Evolutionary conservation across 2,329 filamentous ascomycete genomes (phyloP).

Genomic region (Curvularia sp.): DNA sequence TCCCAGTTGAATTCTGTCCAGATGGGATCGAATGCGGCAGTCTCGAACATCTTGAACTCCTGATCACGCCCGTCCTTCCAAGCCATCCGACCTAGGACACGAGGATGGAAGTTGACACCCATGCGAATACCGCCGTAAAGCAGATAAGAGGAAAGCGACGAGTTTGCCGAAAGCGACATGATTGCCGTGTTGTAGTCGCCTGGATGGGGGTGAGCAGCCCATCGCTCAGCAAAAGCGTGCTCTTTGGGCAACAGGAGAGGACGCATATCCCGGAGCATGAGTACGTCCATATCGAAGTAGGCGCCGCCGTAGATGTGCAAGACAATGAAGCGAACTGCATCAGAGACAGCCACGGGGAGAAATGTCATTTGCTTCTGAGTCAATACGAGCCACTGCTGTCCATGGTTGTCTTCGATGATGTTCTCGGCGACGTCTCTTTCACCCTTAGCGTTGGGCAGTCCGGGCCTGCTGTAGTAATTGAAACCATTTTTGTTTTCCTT

Average conservation of each 20-base stretch:
- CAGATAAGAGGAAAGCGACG: constrained; percentile 62
- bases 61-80: constrained; percentile 63
- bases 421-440: constrained; percentile 59
- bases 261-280: constrained; percentile 64
- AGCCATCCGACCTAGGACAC: constrained; percentile 63
- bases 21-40: constrained; percentile 64
- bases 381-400: constrained; percentile 62
- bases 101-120: constrained; percentile 65
- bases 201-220: constrained; percentile 61
- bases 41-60: constrained; percentile 65
- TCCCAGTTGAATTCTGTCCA: constrained; percentile 66
- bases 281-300: constrained; percentile 65
- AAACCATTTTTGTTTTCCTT: constrained; percentile 58
- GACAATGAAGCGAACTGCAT: constrained; percentile 63
- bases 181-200: constrained; percentile 66
- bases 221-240: constrained; percentile 63
- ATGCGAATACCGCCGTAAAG: constrained; percentile 64
- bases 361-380: constrained; percentile 65
- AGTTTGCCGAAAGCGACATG: constrained; percentile 64
- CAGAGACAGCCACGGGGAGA: constrained; percentile 64
- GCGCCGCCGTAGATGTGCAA: constrained; percentile 62
- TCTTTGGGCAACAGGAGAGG: constrained; percentile 60
- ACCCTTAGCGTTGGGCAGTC: constrained; percentile 54
- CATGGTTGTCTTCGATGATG: constrained; percentile 58
- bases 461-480: constrained; percentile 58